These are phyloP conservation scores for Fusarium sterilihyphosum DNA, from an alignment of 2,329 filamentous ascomycete species.

Conservation along the genomic window DNA sequence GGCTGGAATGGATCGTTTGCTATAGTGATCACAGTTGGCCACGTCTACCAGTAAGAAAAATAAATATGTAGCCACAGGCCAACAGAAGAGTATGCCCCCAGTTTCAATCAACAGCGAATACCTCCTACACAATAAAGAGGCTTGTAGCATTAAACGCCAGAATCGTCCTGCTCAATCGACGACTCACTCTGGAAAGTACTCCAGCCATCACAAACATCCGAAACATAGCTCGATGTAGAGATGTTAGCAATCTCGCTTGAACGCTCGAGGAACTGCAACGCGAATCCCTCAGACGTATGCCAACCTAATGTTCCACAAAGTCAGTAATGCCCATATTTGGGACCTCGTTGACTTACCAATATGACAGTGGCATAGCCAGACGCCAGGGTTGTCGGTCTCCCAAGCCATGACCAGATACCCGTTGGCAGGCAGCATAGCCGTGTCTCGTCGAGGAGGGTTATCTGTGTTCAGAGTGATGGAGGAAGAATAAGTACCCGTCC, in stretches of 20 bases:
- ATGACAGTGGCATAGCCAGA: constrained; percentile 62
- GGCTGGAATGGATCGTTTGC: background rate
- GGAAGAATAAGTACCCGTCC: constrained; percentile 19
- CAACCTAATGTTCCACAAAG: background rate
- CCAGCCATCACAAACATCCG: constrained; percentile 12
- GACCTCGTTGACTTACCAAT: constrained; percentile 39
- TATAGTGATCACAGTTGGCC: background rate
- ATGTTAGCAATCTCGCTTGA: constrained; percentile 2
- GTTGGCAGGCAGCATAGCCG: constrained; percentile 55
- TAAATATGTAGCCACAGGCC: background rate
- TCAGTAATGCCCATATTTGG: background rate
- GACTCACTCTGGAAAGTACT: background rate
- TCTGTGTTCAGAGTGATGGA: constrained; percentile 6
- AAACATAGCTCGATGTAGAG: constrained; percentile 3
- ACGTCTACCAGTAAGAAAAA: accelerated
- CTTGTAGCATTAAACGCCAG: background rate
- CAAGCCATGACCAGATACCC: constrained; percentile 62
- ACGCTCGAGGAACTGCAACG: constrained; percentile 7
- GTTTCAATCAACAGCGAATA: background rate
- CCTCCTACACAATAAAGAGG: background rate
- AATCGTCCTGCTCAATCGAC: constrained; percentile 1
- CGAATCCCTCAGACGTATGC: constrained; percentile 9
- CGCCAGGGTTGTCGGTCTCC: constrained; percentile 59
- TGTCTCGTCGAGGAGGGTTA: constrained; percentile 64
- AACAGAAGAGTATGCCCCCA: too few species aligned